These are phyloP conservation scores for Podila epigama DNA, from an alignment of 192 early-diverging fungal species.

Conservation along the genomic window DNA sequence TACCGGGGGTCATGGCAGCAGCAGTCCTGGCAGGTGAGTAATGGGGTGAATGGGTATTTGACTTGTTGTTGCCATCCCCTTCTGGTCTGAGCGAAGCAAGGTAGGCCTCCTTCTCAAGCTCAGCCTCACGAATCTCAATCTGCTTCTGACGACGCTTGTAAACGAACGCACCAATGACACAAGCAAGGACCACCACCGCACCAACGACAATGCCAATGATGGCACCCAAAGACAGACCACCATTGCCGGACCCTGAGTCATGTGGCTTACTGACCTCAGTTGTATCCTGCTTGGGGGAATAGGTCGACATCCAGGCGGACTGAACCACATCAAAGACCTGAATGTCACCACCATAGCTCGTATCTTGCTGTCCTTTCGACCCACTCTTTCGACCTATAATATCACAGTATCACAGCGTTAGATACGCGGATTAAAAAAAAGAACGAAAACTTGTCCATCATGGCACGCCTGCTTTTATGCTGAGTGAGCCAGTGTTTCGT, in stretches of 20 bases:
- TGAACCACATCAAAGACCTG: conserved; percentile 35
- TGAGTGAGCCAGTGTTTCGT: too few relatives aligned
- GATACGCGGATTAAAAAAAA: neutral
- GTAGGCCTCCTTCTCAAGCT: conserved; percentile 18
- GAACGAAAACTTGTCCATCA: neutral
- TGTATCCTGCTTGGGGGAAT: conserved; percentile 29
- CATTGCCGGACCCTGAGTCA: neutral
- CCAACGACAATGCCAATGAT: conserved; percentile 10
- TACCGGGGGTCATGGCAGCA: conserved; percentile 19
- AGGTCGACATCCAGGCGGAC: conserved; percentile 18
- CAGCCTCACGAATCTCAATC: conserved; percentile 18
- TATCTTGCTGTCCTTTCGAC: neutral
- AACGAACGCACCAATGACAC: conserved; percentile 1
- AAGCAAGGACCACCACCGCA: neutral
- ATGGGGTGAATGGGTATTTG: neutral
- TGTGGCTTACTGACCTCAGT: conserved; percentile 1
- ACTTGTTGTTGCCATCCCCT: neutral
- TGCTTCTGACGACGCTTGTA: conserved; percentile 21
- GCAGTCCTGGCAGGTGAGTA: neutral
- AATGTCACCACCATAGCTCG: conserved; percentile 4
- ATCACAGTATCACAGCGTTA: neutral
- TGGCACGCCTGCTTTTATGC: too few relatives aligned
- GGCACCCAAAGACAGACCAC: conserved; percentile 6
- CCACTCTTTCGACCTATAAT: neutral
- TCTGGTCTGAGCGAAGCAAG: conserved; percentile 13